These are phyloP conservation scores for Blastobotrys chiropterorum DNA, from an alignment of 805 yeast species.

Conservation along the genomic window DNA sequence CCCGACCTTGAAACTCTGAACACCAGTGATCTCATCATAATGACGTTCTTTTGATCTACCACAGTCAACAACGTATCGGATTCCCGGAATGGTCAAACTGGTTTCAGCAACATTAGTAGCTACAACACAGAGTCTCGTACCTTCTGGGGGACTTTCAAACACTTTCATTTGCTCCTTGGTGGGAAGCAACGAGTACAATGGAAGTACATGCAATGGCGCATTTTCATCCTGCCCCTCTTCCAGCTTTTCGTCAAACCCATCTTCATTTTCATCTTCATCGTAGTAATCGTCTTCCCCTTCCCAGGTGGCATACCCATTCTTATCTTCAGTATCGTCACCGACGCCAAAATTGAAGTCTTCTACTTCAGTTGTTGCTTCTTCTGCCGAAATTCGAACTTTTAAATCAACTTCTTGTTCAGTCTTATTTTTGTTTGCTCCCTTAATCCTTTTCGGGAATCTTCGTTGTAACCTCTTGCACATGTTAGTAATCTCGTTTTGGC, in stretches of 20 bases:
- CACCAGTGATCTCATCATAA: slow-evolving; percentile 76
- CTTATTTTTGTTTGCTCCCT: slow-evolving; percentile 23
- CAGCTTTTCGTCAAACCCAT: slow-evolving; percentile 44
- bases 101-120: slow-evolving; percentile 99
- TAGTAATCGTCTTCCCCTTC: slow-evolving; percentile 38
- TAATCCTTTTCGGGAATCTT: slow-evolving; percentile 51
- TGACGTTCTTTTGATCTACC: slow-evolving; percentile 90
- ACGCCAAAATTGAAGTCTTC: slow-evolving; percentile 69
- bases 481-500: slow-evolving; percentile 83
- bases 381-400: slow-evolving; percentile 46
- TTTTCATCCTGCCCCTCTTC: slow-evolving; percentile 76
- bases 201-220: slow-evolving; percentile 77
- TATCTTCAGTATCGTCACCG: slow-evolving; percentile 23
- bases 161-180: slow-evolving; percentile 92
- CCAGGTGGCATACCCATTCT: slow-evolving; percentile 22
- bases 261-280: slow-evolving; percentile 42
- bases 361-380: slow-evolving; percentile 67
- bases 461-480: slow-evolving; percentile 63
- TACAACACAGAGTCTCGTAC: slow-evolving; percentile 81
- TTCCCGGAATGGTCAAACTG: slow-evolving; percentile 91
- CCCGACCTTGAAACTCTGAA: slow-evolving; percentile 83
- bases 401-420: slow-evolving; percentile 32
- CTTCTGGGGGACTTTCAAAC: slow-evolving; percentile 77
- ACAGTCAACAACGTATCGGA: slow-evolving; percentile 89
- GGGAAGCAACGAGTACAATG: slow-evolving; percentile 89